Evolutionary conservation across 768 basidiomycete species (phyloP), one percentile per base, ranked within the genome.

Genomic region (Auricularia sp.): DNA sequence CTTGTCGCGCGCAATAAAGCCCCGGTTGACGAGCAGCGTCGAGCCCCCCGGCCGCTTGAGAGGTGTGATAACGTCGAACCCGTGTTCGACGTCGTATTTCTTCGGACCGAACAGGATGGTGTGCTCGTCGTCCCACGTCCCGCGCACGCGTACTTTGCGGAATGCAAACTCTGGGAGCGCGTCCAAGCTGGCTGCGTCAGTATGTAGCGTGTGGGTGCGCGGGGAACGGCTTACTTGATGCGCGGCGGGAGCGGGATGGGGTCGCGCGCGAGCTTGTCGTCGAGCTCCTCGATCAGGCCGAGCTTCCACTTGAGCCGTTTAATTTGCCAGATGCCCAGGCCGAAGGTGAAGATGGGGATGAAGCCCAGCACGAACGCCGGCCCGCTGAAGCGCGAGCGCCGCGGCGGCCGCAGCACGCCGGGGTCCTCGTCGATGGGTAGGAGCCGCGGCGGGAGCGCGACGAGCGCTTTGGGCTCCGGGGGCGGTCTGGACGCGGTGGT

Each of bases 301-400:
- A 96, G 79, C 76, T 99, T 99, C 97, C 97, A 99, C 73, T 91
- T 84, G 36, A 98, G 82, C 60, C 97, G 85, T 69, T 91, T 84
- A 36, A 99, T 78, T 76, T 99, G 97, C 96, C 96, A 98, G 21
- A 85, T 84, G 18, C 97, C 96, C 66, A 99, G 78, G 16, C 82
- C 88, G 68, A 94, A 93, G 0, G 93, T 93, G 72, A 97, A 87
- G 66, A 98, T 77, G 1, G 97, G 97, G 64, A 97, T 90, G 68
- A 90, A 82, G 36, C 91, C 91, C 65, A 94, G 77, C 36, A 93
- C 74, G 21, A 90, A 67, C 79, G 91, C 83, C 8, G 87, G 85
- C 1, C 90, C 87, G 53, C 58, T 34, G 23, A 66, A 39, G 3
- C 59, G n/a, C 3, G 56, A 16, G 33, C 58, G 33, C 7, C 23